Conservation (phyloP, 208 protist species). For the Trypanosoma brucei region DNA sequence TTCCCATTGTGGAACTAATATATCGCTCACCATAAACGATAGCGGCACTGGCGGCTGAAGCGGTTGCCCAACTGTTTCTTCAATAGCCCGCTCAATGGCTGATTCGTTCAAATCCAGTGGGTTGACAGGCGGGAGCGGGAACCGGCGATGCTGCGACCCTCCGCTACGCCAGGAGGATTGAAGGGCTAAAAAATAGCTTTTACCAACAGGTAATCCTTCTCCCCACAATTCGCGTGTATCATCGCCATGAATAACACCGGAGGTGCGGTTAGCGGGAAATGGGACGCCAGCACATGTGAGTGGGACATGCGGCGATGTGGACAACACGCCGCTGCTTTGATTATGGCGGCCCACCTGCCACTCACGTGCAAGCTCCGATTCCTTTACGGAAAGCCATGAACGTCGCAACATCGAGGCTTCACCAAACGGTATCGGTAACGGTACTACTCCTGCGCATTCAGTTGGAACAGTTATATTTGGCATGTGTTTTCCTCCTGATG, state of each 20-base stretch:
- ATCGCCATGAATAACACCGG: slow-evolving; percentile 25
- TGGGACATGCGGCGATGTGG: slow-evolving; percentile 17
- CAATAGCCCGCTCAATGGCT: slow-evolving; percentile 38
- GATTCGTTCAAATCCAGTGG: slow-evolving; percentile 42
- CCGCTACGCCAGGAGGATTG: slow-evolving; percentile 32
- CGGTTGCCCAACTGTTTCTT: slow-evolving; percentile 16
- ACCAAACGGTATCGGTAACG: slow-evolving; percentile 1
- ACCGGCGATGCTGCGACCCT: background rate
- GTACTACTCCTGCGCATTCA: background rate
- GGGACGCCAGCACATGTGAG: slow-evolving; percentile 24
- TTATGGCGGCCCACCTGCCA: slow-evolving; percentile 7
- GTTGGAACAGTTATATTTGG: background rate
- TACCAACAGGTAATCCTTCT: slow-evolving; percentile 40
- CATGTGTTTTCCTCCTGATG: background rate
- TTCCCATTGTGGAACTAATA: slow-evolving; percentile 67
- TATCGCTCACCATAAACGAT: slow-evolving; percentile 48
- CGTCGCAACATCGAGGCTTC: background rate
- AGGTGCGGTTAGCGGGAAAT: slow-evolving; percentile 31
- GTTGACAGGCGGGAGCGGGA: slow-evolving; percentile 24
- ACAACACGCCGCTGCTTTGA: slow-evolving; percentile 1
- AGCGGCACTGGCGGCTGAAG: slow-evolving; percentile 60
- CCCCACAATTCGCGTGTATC: background rate
- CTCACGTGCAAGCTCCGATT: slow-evolving; percentile 24
- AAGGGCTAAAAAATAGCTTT: slow-evolving; percentile 48
- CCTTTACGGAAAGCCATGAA: slow-evolving; percentile 33